phyloP scores from a whole-genome alignment of 371 early-diverging fungal species.

The Actinomortierella ambigua region DNA sequence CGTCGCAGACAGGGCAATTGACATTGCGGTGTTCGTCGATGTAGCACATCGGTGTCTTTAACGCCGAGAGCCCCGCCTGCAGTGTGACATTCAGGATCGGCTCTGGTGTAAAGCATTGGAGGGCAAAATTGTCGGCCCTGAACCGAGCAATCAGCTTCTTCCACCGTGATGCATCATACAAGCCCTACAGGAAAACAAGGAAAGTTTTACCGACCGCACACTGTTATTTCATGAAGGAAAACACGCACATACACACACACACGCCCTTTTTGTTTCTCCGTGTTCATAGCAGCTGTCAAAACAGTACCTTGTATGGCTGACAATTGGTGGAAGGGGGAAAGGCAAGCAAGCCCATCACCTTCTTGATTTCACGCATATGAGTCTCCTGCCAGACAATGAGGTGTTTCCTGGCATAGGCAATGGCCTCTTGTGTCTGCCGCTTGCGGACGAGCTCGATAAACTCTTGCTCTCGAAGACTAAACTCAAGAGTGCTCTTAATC shows the following conservation, averaged over 20 bases:
- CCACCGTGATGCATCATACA: conserved; percentile 87
- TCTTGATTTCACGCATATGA: conserved; percentile 76
- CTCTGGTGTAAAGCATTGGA: conserved; percentile 83
- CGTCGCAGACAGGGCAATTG: conserved; percentile 94
- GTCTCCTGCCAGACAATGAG: conserved; percentile 75
- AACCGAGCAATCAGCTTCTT: conserved; percentile 76
- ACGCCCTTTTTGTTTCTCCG: not conserved
- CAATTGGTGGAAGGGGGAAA: conserved; percentile 77
- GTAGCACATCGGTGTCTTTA: conserved; percentile 84
- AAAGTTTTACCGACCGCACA: not conserved
- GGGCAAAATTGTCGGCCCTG: conserved; percentile 78
- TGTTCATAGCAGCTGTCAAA: too few species aligned
- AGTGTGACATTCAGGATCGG: conserved; percentile 85
- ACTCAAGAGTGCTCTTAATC: conserved; percentile 91
- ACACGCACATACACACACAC: not conserved
- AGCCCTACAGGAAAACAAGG: conserved; percentile 32
- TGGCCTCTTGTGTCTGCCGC: conserved; percentile 71
- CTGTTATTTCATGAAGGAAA: not conserved
- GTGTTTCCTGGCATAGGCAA: conserved; percentile 84
- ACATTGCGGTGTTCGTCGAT: conserved; percentile 75
- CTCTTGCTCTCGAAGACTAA: conserved; percentile 92
- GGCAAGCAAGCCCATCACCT: conserved; percentile 88
- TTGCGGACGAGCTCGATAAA: conserved; percentile 84
- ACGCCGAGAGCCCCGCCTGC: conserved; percentile 91
- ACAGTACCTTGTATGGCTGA: conserved; percentile 70